A percentile compares a stretch with the other conserved stretches of the same genome.
Evolutionary conservation across 1,284 basidiomycete genomes (phyloP).

Genomic region (Apiotrichum gracile): DNA sequence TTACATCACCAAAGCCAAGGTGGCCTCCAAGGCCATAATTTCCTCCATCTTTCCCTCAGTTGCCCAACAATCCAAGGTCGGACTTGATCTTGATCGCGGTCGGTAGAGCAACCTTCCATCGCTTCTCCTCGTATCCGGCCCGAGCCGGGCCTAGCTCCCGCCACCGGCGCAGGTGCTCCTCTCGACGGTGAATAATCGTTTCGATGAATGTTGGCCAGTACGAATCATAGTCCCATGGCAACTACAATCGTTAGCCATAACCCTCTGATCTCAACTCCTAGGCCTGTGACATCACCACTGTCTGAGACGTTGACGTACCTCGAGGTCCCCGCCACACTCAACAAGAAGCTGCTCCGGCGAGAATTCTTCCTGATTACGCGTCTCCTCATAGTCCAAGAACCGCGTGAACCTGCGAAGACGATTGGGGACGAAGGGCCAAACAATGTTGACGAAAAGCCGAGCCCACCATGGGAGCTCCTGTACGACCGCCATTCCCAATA

Average conservation of each 20-base stretch:
- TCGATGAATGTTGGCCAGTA: constrained; percentile 29
- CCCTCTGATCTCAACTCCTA: too few species aligned
- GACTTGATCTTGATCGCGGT: not conserved
- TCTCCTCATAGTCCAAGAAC: constrained; percentile 21
- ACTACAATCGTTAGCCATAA: too few species aligned
- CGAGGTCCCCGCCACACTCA: not conserved
- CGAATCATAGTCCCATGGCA: constrained; percentile 24
- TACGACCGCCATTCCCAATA: constrained; percentile 23
- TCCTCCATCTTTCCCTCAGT: too few species aligned
- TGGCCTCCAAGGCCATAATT: too few species aligned
- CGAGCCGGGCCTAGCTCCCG: constrained; percentile 14
- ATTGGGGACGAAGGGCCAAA: constrained; percentile 40
- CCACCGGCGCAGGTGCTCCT: constrained; percentile 21
- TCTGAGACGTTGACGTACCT: constrained; percentile 14
- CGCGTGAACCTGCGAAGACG: not conserved
- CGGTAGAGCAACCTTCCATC: not conserved
- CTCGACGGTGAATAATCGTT: constrained; percentile 16
- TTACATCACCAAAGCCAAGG: too few species aligned
- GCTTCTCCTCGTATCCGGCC: constrained; percentile 22
- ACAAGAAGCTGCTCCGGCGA: not conserved
- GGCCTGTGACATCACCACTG: too few species aligned
- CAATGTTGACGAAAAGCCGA: constrained; percentile 32
- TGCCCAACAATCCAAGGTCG: not conserved
- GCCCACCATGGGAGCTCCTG: constrained; percentile 35
- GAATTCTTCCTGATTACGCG: not conserved